These are phyloP conservation scores for Megacollybia marginata DNA, from an alignment of 768 basidiomycete species.

Conservation along the genomic window DNA sequence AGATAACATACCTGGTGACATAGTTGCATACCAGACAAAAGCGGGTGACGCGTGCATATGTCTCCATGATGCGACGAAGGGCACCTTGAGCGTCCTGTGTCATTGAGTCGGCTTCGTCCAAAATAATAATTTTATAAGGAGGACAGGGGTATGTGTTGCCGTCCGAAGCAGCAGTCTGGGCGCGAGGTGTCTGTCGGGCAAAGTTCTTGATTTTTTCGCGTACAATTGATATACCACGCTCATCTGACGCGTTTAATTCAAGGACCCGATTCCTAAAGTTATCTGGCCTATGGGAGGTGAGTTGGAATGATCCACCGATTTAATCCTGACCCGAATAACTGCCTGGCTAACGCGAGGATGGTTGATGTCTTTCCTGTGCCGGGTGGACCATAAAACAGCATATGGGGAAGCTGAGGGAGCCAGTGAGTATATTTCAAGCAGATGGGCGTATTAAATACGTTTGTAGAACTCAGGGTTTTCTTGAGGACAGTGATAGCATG, in stretches of 20 bases:
- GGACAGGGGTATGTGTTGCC: slow-evolving; percentile 89
- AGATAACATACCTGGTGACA: slow-evolving; percentile 73
- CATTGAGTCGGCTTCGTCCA: slow-evolving; percentile 99
- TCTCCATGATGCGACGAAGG: slow-evolving; percentile 97
- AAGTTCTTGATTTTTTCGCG: slow-evolving; percentile 99
- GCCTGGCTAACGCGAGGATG: slow-evolving; percentile 87
- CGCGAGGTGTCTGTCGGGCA: slow-evolving; percentile 85
- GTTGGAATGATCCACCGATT: background rate
- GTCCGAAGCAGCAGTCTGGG: slow-evolving; percentile 65
- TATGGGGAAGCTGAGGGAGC: slow-evolving; percentile 77
- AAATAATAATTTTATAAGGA: slow-evolving; percentile 97
- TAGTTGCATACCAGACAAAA: slow-evolving; percentile 99
- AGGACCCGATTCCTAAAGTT: slow-evolving; percentile 90
- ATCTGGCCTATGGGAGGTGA: slow-evolving; percentile 58
- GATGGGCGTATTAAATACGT: slow-evolving; percentile 40
- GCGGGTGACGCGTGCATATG: slow-evolving; percentile 92
- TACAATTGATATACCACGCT: slow-evolving; percentile 94
- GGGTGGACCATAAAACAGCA: slow-evolving; percentile 99
- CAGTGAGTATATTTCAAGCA: background rate
- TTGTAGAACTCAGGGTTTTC: slow-evolving; percentile 88
- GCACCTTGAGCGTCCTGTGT: slow-evolving; percentile 99
- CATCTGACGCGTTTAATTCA: slow-evolving; percentile 97
- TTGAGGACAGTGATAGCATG: slow-evolving; percentile 88
- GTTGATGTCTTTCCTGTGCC: slow-evolving; percentile 99
- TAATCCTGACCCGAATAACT: slow-evolving; percentile 82